Conservation (phyloP, 2,329 filamentous ascomycete species). For the Pseudogymnoascus pannorum region DNA sequence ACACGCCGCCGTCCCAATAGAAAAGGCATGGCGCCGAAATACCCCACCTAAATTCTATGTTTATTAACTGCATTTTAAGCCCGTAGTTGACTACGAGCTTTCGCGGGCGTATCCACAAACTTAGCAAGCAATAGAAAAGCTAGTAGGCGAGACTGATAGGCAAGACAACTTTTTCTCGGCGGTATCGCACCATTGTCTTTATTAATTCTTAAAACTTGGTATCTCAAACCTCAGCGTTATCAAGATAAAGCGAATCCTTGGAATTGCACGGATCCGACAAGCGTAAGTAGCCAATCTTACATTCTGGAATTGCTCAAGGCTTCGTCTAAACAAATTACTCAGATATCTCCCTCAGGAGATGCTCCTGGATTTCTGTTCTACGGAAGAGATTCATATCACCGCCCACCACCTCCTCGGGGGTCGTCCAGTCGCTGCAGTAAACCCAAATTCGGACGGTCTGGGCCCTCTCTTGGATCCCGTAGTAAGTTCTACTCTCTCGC, state of each 20-base stretch:
- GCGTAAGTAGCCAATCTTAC: slow-evolving; percentile 40
- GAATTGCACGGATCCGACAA: slow-evolving; percentile 37
- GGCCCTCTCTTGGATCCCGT: background rate
- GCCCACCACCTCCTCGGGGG: background rate
- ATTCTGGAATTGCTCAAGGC: background rate
- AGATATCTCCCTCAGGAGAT: slow-evolving; percentile 54
- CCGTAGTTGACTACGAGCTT: slow-evolving; percentile 13
- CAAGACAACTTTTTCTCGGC: slow-evolving; percentile 36
- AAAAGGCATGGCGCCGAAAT: background rate
- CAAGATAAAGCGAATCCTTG: slow-evolving; percentile 35
- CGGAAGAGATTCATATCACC: slow-evolving; percentile 50
- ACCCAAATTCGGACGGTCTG: background rate
- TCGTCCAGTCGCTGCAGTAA: background rate
- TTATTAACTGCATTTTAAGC: slow-evolving; percentile 14
- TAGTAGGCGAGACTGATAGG: slow-evolving; percentile 39
- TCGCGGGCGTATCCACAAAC: slow-evolving; percentile 22
- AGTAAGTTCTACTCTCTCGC: background rate
- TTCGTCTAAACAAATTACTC: background rate
- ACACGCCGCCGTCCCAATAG: slow-evolving; percentile 5
- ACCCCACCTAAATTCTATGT: slow-evolving; percentile 12
- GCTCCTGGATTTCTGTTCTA: slow-evolving; percentile 58
- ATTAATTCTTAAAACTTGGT: slow-evolving; percentile 39
- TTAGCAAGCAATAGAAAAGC: slow-evolving; percentile 39
- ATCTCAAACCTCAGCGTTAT: slow-evolving; percentile 42
- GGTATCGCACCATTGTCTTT: background rate